Evolutionary conservation across 371 early-diverging fungal genomes (phyloP).

Genomic region (Haplosporangium sp.): DNA sequence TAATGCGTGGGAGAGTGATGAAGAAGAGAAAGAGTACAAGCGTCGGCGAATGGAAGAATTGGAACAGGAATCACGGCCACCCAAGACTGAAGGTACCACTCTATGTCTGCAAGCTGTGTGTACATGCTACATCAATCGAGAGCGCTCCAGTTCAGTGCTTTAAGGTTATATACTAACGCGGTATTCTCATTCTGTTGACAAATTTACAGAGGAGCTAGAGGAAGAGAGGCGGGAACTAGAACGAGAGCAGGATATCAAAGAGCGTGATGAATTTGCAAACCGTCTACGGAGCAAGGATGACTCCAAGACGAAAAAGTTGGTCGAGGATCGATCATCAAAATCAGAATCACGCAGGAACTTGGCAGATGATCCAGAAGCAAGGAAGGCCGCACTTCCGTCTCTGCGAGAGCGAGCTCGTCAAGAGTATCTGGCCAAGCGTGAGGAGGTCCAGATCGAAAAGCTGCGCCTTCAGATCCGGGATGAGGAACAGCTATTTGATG

Average conservation of each 20-base stretch:
- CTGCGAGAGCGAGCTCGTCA: constrained; percentile 89
- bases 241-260: constrained; percentile 73
- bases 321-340: constrained; percentile 85
- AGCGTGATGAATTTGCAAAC: constrained; percentile 92
- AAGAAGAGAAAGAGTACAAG: constrained; percentile 69
- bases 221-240: constrained; percentile 60
- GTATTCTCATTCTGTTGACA: neutral
- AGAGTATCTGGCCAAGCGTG: constrained; percentile 90
- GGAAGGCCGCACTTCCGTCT: constrained; percentile 70
- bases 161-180: neutral
- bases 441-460: constrained; percentile 82
- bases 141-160: neutral
- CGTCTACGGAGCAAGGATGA: constrained; percentile 87
- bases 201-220: constrained; percentile 33
- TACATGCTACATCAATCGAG: neutral
- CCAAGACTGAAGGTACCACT: constrained; percentile 47
- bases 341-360: constrained; percentile 79
- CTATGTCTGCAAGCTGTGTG: neutral
- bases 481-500: constrained; percentile 87
- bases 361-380: constrained; percentile 83
- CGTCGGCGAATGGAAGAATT: constrained; percentile 58
- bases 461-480: constrained; percentile 84
- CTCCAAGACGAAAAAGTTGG: constrained; percentile 80
- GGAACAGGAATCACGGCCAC: constrained; percentile 52
- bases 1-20: constrained; percentile 66